Evolutionary conservation across 306 rosid genomes (phyloP).

Genomic region (Sesbania bispinosa): DNA sequence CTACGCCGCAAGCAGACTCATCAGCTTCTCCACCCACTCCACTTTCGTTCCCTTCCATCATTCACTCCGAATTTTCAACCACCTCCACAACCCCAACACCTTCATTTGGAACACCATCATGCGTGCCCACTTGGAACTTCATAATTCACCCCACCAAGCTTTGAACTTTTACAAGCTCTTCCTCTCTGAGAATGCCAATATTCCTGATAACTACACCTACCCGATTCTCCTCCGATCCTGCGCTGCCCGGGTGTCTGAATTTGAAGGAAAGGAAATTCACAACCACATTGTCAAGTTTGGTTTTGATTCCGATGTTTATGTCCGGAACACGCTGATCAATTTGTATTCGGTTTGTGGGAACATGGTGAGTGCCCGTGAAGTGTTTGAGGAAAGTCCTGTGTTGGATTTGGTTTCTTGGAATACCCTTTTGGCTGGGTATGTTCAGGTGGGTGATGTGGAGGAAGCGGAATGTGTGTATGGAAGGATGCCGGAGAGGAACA

Average conservation of each 20-base stretch:
- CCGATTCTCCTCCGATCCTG: slow-evolving; percentile 70
- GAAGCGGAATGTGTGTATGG: slow-evolving; percentile 42
- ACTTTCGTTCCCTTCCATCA: slow-evolving; percentile 39
- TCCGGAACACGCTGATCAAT: slow-evolving; percentile 63
- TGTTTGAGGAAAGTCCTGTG: slow-evolving; percentile 69
- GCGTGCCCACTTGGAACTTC: slow-evolving; percentile 53
- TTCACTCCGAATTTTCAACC: slow-evolving; percentile 45
- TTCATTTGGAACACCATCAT: slow-evolving; percentile 80
- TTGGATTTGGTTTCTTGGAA: slow-evolving; percentile 79
- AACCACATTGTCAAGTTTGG: slow-evolving; percentile 55
- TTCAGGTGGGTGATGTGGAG: slow-evolving; percentile 41
- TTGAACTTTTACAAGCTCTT: slow-evolving; percentile 11
- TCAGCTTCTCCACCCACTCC: slow-evolving; percentile 45
- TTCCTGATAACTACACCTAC: slow-evolving; percentile 39
- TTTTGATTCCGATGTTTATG: slow-evolving; percentile 56
- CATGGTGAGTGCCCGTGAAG: slow-evolving; percentile 47
- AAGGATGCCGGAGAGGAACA: slow-evolving; percentile 55
- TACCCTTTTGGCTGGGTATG: slow-evolving; percentile 69
- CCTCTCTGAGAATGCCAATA: neutral
- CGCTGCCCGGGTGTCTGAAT: slow-evolving; percentile 38
- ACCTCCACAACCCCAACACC: slow-evolving; percentile 53
- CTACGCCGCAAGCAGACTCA: slow-evolving; percentile 63
- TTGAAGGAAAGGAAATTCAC: slow-evolving; percentile 62
- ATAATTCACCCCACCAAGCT: slow-evolving; percentile 43
- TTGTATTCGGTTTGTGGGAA: slow-evolving; percentile 61